phyloP scores from a whole-genome alignment of 2,329 filamentous ascomycete genomes.

The Niveomyces coronatus region DNA sequence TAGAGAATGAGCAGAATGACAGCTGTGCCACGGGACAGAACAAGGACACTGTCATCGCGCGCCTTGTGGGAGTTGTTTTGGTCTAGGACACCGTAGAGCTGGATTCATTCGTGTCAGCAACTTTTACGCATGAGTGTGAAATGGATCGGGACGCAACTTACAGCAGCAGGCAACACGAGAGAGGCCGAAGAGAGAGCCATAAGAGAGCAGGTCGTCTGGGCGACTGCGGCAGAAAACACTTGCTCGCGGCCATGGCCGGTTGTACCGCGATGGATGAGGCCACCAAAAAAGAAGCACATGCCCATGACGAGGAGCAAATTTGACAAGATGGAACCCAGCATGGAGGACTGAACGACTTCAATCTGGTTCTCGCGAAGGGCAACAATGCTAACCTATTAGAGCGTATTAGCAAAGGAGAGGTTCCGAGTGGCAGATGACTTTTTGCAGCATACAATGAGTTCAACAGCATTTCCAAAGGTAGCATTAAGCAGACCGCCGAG shows the following conservation, averaged over 20 bases:
- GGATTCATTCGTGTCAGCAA: background rate
- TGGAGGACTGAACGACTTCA: conserved; percentile 92
- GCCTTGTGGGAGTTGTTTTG: conserved; percentile 28
- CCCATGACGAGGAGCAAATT: conserved; percentile 83
- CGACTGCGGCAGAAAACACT: conserved; percentile 63
- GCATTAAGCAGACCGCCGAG: conserved; percentile 66
- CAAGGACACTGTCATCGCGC: conserved; percentile 48
- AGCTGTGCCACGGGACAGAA: conserved; percentile 65
- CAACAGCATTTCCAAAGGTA: conserved; percentile 71
- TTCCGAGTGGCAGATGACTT: background rate
- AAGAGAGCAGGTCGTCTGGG: conserved; percentile 64
- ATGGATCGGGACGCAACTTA: conserved; percentile 22
- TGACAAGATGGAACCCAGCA: conserved; percentile 91
- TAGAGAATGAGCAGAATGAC: conserved; percentile 68
- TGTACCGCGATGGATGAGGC: conserved; percentile 48
- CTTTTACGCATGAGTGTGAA: background rate
- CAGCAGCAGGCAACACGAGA: conserved; percentile 66
- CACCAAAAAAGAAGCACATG: conserved; percentile 71
- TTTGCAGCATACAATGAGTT: conserved; percentile 53
- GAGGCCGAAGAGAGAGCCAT: conserved; percentile 70
- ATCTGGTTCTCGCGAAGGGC: conserved; percentile 79
- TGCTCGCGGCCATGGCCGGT: conserved; percentile 56
- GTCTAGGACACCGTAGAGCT: conserved; percentile 58
- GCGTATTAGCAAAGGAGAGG: conserved; percentile 8
- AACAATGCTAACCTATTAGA: conserved; percentile 77